A percentile compares a stretch with the other conserved stretches of the same genome.
phyloP scores from a whole-genome alignment of 176 grass and related monocot genomes.

The Cymbopogon citratus region DNA sequence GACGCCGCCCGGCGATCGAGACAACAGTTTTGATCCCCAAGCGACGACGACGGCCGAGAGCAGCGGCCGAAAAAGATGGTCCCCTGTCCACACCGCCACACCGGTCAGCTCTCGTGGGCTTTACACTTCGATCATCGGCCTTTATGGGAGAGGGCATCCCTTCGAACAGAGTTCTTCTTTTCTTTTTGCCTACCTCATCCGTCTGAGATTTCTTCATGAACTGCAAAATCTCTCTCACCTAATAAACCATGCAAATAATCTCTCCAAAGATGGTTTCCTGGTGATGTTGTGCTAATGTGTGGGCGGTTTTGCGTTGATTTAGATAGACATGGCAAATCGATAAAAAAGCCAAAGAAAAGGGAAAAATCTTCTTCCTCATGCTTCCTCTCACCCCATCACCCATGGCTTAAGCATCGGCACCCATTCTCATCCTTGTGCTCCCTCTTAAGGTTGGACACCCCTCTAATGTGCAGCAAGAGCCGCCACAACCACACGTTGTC shows the following conservation, averaged over 20 bases:
- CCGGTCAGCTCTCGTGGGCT: not conserved
- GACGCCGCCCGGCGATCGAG: not conserved
- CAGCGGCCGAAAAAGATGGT: not conserved
- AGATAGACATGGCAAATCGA: not conserved
- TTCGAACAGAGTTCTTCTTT: not conserved
- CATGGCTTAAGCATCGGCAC: too few species aligned
- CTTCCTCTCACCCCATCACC: too few species aligned
- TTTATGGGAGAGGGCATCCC: not conserved
- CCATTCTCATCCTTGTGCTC: not conserved
- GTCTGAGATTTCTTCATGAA: not conserved
- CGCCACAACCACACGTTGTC: not conserved
- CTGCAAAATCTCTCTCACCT: not conserved
- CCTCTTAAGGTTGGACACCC: not conserved
- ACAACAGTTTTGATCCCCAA: too few species aligned
- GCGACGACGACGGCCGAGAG: too few species aligned
- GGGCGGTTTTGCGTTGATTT: not conserved
- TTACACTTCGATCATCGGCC: not conserved
- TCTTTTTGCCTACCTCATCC: not conserved
- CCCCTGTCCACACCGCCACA: not conserved
- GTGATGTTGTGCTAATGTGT: not conserved
- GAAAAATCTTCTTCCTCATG: too few species aligned
- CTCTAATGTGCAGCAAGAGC: not conserved
- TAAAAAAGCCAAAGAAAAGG: not conserved
- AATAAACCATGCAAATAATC: not conserved
- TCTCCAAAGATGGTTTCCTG: not conserved